Percentiles rank a stretch among this genome's conserved stretches.
Evolutionary conservation across 306 rosid species (phyloP).

Genomic region (Ziziphus jujuba): DNA sequence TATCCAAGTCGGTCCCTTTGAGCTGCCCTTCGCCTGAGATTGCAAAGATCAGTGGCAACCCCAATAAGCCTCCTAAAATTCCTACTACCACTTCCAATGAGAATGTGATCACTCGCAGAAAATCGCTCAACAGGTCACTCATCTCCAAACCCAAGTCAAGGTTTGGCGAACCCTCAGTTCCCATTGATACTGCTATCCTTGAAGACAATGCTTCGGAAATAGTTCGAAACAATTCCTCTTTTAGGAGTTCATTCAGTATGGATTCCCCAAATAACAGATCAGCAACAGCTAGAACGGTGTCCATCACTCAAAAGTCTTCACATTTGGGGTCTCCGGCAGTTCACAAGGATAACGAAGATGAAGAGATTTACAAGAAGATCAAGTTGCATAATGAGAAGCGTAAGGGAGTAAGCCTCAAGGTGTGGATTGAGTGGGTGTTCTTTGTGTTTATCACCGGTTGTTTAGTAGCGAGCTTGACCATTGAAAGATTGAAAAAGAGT

Average conservation of each 20-base stretch:
- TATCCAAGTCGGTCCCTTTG: constrained; percentile 42
- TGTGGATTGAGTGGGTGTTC: constrained; percentile 46
- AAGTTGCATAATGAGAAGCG: constrained; percentile 49
- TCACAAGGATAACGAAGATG: constrained; percentile 55
- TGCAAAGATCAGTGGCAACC: constrained; percentile 42
- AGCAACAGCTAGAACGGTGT: constrained; percentile 16
- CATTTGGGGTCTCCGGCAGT: constrained; percentile 42
- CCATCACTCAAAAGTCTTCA: constrained; percentile 49
- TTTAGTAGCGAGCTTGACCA: constrained; percentile 56
- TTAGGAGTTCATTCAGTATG: constrained; percentile 37
- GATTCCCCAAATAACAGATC: constrained; percentile 53
- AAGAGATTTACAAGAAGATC: constrained; percentile 58
- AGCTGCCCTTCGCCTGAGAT: constrained; percentile 50
- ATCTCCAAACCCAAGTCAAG: constrained; percentile 79
- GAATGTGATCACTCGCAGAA: constrained; percentile 35
- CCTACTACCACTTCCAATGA: constrained; percentile 33
- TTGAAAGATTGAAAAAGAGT: constrained; percentile 22
- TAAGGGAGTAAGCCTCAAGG: constrained; percentile 41
- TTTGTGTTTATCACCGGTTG: constrained; percentile 45
- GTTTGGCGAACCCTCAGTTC: constrained; percentile 63
- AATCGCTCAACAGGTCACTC: constrained; percentile 56
- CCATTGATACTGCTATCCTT: constrained; percentile 32
- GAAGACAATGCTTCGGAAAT: constrained; percentile 55
- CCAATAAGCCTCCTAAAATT: constrained; percentile 55
- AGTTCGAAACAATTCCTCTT: constrained; percentile 43